Evolutionary conservation across 1,139 yeast genomes (phyloP).

Genomic region (Wickerhamomyces sp.): DNA sequence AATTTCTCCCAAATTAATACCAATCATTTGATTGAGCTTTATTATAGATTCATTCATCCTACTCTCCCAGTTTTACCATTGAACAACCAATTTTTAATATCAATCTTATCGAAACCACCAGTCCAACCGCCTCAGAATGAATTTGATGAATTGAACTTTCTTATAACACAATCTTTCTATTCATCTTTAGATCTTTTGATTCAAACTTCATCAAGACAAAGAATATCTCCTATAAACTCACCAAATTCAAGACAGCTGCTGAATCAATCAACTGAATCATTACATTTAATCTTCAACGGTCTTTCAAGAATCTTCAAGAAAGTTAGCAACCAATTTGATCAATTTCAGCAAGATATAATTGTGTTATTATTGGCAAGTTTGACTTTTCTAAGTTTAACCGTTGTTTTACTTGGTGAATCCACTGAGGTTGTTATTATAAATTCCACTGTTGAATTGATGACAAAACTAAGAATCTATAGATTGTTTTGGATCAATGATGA

Average conservation of each 20-base stretch:
- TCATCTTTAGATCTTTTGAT: conserved; percentile 43
- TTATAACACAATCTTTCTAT: conserved; percentile 46
- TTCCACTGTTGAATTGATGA: conserved; percentile 45
- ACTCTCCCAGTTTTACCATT: conserved; percentile 56
- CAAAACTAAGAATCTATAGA: conserved; percentile 51
- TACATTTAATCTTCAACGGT: conserved; percentile 9
- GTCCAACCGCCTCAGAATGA: conserved; percentile 21
- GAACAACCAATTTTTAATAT: conserved; percentile 33
- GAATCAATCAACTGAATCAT: conserved; percentile 5
- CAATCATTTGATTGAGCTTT: conserved; percentile 29
- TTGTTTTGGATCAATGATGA: conserved; percentile 20
- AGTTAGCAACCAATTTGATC: conserved; percentile 6
- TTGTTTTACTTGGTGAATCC: conserved; percentile 32
- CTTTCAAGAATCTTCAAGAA: conserved; percentile 13
- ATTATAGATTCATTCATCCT: conserved; percentile 50
- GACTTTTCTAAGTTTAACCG: conserved; percentile 48
- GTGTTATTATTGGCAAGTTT: conserved; percentile 42
- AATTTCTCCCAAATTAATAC: conserved; percentile 6
- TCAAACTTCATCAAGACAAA: conserved; percentile 31
- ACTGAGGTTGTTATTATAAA: conserved; percentile 16
- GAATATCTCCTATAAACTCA: conserved; percentile 14
- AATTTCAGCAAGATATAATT: conserved; percentile 30
- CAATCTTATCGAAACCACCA: conserved; percentile 29
- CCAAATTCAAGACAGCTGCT: conserved; percentile 2
- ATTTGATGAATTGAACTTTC: conserved; percentile 34